Evolutionary conservation across 2,329 filamentous ascomycete species (phyloP), one percentile per base, ranked within the genome.

Genomic region (Colletotrichum sp.): DNA sequence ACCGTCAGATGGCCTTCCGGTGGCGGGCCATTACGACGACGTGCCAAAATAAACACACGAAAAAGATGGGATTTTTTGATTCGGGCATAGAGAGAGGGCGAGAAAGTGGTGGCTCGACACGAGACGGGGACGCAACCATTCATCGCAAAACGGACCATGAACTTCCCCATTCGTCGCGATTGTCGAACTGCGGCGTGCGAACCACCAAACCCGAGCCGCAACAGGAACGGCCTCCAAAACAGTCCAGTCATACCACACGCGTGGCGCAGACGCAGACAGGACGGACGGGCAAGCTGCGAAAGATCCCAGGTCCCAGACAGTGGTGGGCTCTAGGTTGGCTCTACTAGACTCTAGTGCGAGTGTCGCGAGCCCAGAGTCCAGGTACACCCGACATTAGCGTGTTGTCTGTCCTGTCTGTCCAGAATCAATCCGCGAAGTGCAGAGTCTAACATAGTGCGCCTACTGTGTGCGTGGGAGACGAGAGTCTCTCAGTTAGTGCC

Each of bases 11-110:
- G 70, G 64, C 70, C 52, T 73, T 75, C 74, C 74, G 74, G 74
- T 75, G 74, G 74, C 74, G 74, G 68, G 39, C 57, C 60, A 75
- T 75, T 75, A 75, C 74, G 74, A 75, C 73, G 73, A 75, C 74
- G 69, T 64, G 66, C 74, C 64, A 68, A 61, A 68, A 66, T 63
- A 39, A 44, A 60, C 48, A 52, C n/a, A 52, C 44, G 44, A 22
- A 63, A 67, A 67, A 73, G 32, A 65, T 73, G 70, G 70, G 70
- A 74, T 73, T 65, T 66, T 61, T 30, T 22, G 19, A 57, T 70
- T 70, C 67, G 66, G 57, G 44, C 67, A 44, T 30, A 28, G 44
- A 27, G 22, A 52, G 44, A 22, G 44, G 9, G 11, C 4, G 44
- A 22, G 44, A 13, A 11, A 9, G 44, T 22, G 44, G 44, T 52